Base-by-base conservation (phyloP, 306 rosid genomes). In the Macrotyloma uniflorum region DNA sequence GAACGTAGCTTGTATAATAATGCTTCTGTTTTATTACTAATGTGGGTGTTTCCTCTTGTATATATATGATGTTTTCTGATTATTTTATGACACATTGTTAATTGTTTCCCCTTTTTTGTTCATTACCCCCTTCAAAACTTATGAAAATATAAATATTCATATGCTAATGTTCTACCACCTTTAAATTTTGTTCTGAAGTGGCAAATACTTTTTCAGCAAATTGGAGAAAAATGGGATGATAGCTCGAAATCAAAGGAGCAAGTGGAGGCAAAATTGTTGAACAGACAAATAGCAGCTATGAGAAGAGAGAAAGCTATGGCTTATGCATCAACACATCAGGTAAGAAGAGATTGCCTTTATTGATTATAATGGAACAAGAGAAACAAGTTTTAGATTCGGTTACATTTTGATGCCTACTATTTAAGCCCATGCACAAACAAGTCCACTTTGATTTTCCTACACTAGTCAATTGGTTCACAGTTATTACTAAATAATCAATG, bases 251-350 rank as follows among this genome's bases (percentile, higher is more conserved):
- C 99, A 20, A 93, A 87, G 89, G 96, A 91, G 75, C 90, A 95
- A 88, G 55, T 88, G 12, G 88, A 91, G 77, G 90, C 93, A 50
- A 87, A 65, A 67, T 45, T 77, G 69, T 70, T 75, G 70, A 38
- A 72, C 53, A 91, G 77, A 72, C 97, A 93, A 67, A 88, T 88
- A 57, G 98, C 99, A 61, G 93, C 99, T 13, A 64, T 86, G 64
- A 88, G 97, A 87, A 93, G 99, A 82, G 97, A 95, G 69, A 95
- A 81, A 70, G 97, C 99, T 1, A 43, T 93, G 91, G 96, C 97
- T 13, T 95, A 93, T 84, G 86, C 99, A 51, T 91, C 82, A 72
- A 73, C 98, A 67, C 98, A 86, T 82, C 98, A 95, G 93, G 99
- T 93, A 83, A 23, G 61, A 82, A 35, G 50, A 30, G 55, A 58